Evolutionary conservation across 2,329 filamentous ascomycete species (phyloP), one percentile per base, ranked within the genome.

Genomic region (Myriosclerotinia duriaeana): DNA sequence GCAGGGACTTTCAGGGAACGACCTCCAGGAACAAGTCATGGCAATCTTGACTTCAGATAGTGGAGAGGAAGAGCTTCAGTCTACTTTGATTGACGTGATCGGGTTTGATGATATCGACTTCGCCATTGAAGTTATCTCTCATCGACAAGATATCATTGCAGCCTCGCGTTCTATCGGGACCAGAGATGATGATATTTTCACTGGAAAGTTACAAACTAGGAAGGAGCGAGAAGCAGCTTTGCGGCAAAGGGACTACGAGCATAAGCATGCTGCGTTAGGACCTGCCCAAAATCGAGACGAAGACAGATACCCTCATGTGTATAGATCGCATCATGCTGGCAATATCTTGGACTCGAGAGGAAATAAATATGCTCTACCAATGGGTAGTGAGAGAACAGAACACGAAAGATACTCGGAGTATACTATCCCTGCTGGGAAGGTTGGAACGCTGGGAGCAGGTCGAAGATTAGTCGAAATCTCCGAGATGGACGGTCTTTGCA

Each of bases 21-120:
- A 90, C n/a, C 83, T 98, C 52, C 84, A 90, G 69, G 85, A 89
- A 65, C 93, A 97, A 76, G 86, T 98, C 46, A 79, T 87, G 50
- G 89, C 91, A 6, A 83, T 94, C 3, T 78, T 99, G 46, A 84
- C 84, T 9, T 91, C 92, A 5, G 79, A 80, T n/a, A 79, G 77
- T 54, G 83, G 85, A 42, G 90, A 97, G 67, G 91, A 96, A 67
- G 92, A 96, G 77, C 81, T 98, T n/a, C 94, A 98, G 77, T 93
- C 93, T 75, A 87, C 89, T 52, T 83, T 99, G 46, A 92, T 91
- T 0, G 95, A 99, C 73, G 86, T 97, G 53, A 83, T 99, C 68
- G 95, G 96, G 0, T 98, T 94, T 74, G 93, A 95, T 72, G 92
- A 98, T 74, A 82, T 99, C 22, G 94, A 99, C 71, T 88, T 99